Conservation (phyloP, 345 rosid genomes). For the Carallia pectinifolia region DNA sequence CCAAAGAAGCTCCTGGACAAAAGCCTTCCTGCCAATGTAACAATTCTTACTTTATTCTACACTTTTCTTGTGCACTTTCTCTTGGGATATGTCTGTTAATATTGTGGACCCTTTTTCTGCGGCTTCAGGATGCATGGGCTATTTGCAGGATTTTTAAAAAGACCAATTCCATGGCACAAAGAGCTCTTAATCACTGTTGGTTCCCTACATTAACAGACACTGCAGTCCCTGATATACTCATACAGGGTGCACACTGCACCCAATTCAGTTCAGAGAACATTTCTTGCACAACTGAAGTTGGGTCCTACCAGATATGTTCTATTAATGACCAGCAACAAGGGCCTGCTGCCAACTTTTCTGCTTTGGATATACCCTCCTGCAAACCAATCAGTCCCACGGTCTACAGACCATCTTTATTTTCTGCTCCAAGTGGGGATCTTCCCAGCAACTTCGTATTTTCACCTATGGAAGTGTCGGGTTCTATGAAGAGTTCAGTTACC, state of each 20-base stretch:
- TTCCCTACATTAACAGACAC: constrained; percentile 31
- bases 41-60: neutral
- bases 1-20: constrained; percentile 55
- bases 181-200: constrained; percentile 63
- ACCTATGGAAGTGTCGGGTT: constrained; percentile 31
- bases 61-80: neutral
- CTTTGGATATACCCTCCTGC: constrained; percentile 28
- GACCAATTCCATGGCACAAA: constrained; percentile 65
- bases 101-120: neutral
- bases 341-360: constrained; percentile 28
- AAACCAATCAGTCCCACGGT: constrained; percentile 23
- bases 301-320: constrained; percentile 38
- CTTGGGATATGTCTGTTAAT: neutral
- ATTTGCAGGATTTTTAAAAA: constrained; percentile 96
- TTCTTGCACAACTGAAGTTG: constrained; percentile 50
- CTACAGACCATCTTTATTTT: constrained; percentile 27
- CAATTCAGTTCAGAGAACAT: constrained; percentile 46
- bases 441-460: constrained; percentile 39
- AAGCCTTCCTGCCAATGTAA: constrained; percentile 66
- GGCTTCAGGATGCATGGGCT: constrained; percentile 83
- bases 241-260: constrained; percentile 23
- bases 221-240: constrained; percentile 27
- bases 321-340: constrained; percentile 29
- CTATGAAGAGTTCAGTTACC: constrained; percentile 19
- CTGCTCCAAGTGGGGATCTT: constrained; percentile 30